Evolutionary conservation across 2,329 filamentous ascomycete species (phyloP), one percentile per base, ranked within the genome.

Genomic region (Colletotrichum sp.): DNA sequence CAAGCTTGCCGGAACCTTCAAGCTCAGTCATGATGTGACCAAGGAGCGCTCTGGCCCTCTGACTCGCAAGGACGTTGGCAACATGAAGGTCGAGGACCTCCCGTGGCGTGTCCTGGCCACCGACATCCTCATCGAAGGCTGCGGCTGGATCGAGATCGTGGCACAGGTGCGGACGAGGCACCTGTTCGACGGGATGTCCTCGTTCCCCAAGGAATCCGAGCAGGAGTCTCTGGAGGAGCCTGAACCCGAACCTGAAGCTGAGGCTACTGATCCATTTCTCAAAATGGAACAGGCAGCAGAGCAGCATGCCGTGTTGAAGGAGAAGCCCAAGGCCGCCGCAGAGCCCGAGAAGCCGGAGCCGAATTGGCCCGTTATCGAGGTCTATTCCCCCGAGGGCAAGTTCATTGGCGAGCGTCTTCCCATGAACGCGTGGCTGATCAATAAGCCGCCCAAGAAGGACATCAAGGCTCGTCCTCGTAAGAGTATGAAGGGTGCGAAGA

Each of bases 141-240:
- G 96, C 30, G 97, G 97, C 9, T 99, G 97, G 94, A 90, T 99
- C 4, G 97, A 99, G 84, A 84, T 99, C 55, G 93, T 93, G 1
- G 93, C 93, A 5, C 96, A 99, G 85, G 91, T 97, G 12, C 91
- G 96, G 66, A 91, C 88, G 18, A 90, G 85, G 80, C 86, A 89
- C 74, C 84, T 89, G 70, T 85, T 85, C 65, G 75, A 76, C 36
- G 70, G 82, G 74, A 78, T 78, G 56, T 70, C 80, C 56, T 71
- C 75, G 36, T 76, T 74, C 28, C 72, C 79, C 25, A 70, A 77
- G 36, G 65, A 71, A 28, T 8, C 43, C 12, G n/a, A 52, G 6
- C 43, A 10, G n/a, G 43, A 52, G n/a, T 25, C 43, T 52, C 10
- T 22, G n/a, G 10, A 52, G 43, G 43, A 52, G n/a, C 6, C n/a